Evolutionary conservation across 2,329 filamentous ascomycete species (phyloP), one percentile per base, ranked within the genome.

Genomic region (Colletotrichum sojae): DNA sequence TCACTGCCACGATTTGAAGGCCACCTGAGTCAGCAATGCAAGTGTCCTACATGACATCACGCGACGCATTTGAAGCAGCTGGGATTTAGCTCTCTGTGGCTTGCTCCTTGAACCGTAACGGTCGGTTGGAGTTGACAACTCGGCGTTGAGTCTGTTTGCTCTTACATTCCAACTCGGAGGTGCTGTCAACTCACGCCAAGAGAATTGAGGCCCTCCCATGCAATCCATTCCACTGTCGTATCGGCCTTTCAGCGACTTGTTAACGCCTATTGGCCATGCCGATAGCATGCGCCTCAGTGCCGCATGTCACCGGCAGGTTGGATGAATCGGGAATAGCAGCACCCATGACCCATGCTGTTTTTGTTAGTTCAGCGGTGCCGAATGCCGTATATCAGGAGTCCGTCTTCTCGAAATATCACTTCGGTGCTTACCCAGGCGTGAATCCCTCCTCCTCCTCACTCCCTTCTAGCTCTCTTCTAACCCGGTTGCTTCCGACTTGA

Each of bases 281-380:
- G 6, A 39, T 10, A 22, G 27, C 39, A 40, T 62, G 59, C 49
- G 59, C 59, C 59, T 20, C 49, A n/a, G 10, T 54, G 16, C 49
- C 12, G 51, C 59, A 46, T 54, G 2, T 20, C 13, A 2, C 22
- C 31, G 36, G 2, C 25, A 39, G 31, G 46, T 27, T 18, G n/a
- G 49, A 48, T 62, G 39, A 46, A 46, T 36, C n/a, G 48, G 22
- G n/a, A 54, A 46, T 40, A 49, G 31, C 39, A 45, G 39, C n/a
- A 12, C 39, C 39, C 10, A 22, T 36, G 13, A 45, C 10, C 27
- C 27, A n/a, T 43, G 40, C 16, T 43, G 2, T 8, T 43, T 43
- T 36, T 4, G 9, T 12, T 10, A 12, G 31, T 36, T 36, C 6
- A 10, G 31, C 10, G 9, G 46, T 36, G 49, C 49, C 39, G 49